Evolutionary conservation across 352 stramenopile genomes (phyloP).

Genomic region (Phytophthora syringae): DNA sequence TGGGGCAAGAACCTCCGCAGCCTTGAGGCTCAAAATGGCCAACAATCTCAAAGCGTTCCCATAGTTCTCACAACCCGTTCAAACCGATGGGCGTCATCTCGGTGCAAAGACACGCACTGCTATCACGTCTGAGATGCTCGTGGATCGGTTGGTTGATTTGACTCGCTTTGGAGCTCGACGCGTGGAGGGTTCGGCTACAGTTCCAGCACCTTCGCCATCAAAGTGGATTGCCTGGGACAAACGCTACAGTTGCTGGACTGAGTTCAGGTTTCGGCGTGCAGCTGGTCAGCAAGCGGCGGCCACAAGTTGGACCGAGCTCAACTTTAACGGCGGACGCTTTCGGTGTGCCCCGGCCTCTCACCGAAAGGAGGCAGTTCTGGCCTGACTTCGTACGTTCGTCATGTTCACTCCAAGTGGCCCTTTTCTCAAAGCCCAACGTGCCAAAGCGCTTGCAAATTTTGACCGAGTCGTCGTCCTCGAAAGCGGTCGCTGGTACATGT

Average conservation of each 20-base stretch:
- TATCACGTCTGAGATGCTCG: not conserved
- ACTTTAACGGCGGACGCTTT: slow-evolving; percentile 24
- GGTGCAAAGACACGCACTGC: not conserved
- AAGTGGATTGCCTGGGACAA: slow-evolving; percentile 1
- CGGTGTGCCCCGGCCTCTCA: slow-evolving; percentile 21
- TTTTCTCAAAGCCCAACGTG: slow-evolving; percentile 26
- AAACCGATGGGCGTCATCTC: not conserved
- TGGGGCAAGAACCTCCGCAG: too few relatives aligned
- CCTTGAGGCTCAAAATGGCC: not conserved
- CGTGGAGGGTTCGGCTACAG: not conserved
- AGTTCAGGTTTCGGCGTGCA: not conserved
- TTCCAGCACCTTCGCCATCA: not conserved
- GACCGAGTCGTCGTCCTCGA: slow-evolving; percentile 4
- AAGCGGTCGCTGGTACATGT: not conserved
- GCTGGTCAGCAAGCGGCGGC: not conserved
- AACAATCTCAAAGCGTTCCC: not conserved
- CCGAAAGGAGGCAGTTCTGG: slow-evolving; percentile 23
- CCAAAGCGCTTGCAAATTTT: slow-evolving; percentile 29
- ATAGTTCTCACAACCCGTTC: not conserved
- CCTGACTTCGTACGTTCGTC: slow-evolving; percentile 24
- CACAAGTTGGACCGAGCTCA: slow-evolving; percentile 15
- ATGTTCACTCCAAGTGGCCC: not conserved
- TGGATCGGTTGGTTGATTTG: not conserved
- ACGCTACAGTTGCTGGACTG: not conserved
- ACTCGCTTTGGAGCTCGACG: not conserved